Evolutionary conservation across 2,329 filamentous ascomycete species (phyloP).

Genomic region (Dactylellina parvicollis): DNA sequence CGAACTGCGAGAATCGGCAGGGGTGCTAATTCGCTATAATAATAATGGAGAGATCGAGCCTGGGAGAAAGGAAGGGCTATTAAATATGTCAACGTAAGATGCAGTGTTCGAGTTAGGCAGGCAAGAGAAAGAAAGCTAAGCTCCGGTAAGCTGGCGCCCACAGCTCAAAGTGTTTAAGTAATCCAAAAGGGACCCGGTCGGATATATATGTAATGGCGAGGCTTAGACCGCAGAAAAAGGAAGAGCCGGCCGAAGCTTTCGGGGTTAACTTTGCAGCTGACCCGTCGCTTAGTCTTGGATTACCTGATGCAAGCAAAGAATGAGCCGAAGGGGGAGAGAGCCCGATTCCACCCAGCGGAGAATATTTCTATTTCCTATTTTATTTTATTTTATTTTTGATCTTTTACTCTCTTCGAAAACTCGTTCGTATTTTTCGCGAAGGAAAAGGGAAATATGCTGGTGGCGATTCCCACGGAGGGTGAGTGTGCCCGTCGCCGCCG

Average conservation of each 20-base stretch:
- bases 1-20: slow-evolving; percentile 39
- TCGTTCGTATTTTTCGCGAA: no score
- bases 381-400: no score
- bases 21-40: slow-evolving; percentile 13
- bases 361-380: no score
- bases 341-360: background rate
- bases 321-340: background rate
- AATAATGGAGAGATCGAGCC: background rate
- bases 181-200: slow-evolving; percentile 36
- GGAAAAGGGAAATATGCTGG: background rate
- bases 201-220: slow-evolving; percentile 42
- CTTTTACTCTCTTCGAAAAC: no score
- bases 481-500: slow-evolving; percentile 33
- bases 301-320: no score
- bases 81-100: slow-evolving; percentile 52
- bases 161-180: slow-evolving; percentile 36
- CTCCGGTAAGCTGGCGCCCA: background rate
- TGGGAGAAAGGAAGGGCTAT: background rate
- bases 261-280: slow-evolving; percentile 33
- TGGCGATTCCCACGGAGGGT: background rate
- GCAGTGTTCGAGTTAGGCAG: slow-evolving; percentile 26
- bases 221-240: slow-evolving; percentile 37
- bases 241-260: slow-evolving; percentile 37
- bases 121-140: slow-evolving; percentile 7
- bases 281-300: slow-evolving; percentile 42